Evolutionary conservation across 257 asterid species (phyloP).

Genomic region (Hygrophila difformis): DNA sequence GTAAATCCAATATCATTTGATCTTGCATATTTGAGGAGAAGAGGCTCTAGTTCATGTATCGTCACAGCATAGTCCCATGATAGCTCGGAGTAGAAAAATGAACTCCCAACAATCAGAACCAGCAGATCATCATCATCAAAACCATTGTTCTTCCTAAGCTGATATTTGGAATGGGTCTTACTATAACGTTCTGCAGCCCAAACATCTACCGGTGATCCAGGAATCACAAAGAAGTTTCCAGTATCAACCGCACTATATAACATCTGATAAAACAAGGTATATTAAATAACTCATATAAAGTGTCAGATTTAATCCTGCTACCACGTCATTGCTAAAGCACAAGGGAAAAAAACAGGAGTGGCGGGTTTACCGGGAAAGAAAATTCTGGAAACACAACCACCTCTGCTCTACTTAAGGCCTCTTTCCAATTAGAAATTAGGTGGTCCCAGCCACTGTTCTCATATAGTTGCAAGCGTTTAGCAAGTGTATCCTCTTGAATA

Average conservation of each 20-base stretch:
- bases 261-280: constrained; percentile 67
- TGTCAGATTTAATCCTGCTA: constrained; percentile 9
- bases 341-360: constrained; percentile 11
- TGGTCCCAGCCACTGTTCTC: constrained; percentile 57
- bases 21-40: constrained; percentile 68
- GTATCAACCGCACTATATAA: constrained; percentile 85
- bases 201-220: constrained; percentile 87
- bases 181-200: constrained; percentile 93
- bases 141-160: constrained; percentile 66
- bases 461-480: constrained; percentile 62
- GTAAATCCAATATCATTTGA: constrained; percentile 34
- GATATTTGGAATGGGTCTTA: constrained; percentile 66
- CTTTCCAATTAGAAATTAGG: constrained; percentile 76
- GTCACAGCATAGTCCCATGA: constrained; percentile 79
- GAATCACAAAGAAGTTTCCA: constrained; percentile 98
- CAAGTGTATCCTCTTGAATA: constrained; percentile 86
- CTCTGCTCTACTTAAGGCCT: constrained; percentile 68
- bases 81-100: constrained; percentile 63
- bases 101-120: constrained; percentile 87
- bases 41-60: constrained; percentile 67
- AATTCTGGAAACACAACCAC: constrained; percentile 84
- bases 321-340: constrained; percentile 8
- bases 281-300: constrained; percentile 26
- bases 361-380: constrained; percentile 65
- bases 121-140: constrained; percentile 58